These are phyloP conservation scores for Cyberlindnera euphorbiae DNA, from an alignment of 805 yeast species.

Conservation along the genomic window DNA sequence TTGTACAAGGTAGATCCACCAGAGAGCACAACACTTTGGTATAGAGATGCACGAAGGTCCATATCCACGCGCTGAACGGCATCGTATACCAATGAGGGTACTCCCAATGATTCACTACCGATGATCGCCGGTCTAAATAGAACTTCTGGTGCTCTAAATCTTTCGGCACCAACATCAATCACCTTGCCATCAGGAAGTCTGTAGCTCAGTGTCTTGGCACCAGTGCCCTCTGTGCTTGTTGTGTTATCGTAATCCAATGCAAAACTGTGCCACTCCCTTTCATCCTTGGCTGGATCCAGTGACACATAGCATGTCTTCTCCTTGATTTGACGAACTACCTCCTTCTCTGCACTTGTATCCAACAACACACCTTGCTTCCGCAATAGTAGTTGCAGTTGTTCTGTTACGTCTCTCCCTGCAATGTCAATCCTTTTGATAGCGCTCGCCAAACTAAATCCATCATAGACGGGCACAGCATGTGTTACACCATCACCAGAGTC, in stretches of 20 bases:
- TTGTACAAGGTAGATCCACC: slow-evolving; percentile 79
- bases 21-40: slow-evolving; percentile 67
- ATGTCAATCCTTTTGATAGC: slow-evolving; percentile 71
- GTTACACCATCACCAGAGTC: slow-evolving; percentile 95
- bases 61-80: slow-evolving; percentile 70
- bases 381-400: slow-evolving; percentile 61
- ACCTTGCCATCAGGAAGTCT: slow-evolving; percentile 82
- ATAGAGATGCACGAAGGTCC: slow-evolving; percentile 67
- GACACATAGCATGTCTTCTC: slow-evolving; percentile 70
- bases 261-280: slow-evolving; percentile 36
- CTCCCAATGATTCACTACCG: slow-evolving; percentile 70
- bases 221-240: slow-evolving; percentile 4
- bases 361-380: slow-evolving; percentile 66
- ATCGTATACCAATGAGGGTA: slow-evolving; percentile 59
- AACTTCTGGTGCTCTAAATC: slow-evolving; percentile 75
- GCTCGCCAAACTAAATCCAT: slow-evolving; percentile 76
- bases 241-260: slow-evolving; percentile 12
- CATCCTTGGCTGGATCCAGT: slow-evolving; percentile 51
- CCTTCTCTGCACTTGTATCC: slow-evolving; percentile 72
- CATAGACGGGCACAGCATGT: slow-evolving; percentile 83
- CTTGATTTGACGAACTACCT: slow-evolving; percentile 72
- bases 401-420: slow-evolving; percentile 86
- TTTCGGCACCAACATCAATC: slow-evolving; percentile 59
- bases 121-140: slow-evolving; percentile 73
- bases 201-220: slow-evolving; percentile 32